Percentiles rank a stretch among this genome's conserved stretches.
Conservation (phyloP, 2,329 filamentous ascomycete genomes). For the Fusarium brevicatenulatum region DNA sequence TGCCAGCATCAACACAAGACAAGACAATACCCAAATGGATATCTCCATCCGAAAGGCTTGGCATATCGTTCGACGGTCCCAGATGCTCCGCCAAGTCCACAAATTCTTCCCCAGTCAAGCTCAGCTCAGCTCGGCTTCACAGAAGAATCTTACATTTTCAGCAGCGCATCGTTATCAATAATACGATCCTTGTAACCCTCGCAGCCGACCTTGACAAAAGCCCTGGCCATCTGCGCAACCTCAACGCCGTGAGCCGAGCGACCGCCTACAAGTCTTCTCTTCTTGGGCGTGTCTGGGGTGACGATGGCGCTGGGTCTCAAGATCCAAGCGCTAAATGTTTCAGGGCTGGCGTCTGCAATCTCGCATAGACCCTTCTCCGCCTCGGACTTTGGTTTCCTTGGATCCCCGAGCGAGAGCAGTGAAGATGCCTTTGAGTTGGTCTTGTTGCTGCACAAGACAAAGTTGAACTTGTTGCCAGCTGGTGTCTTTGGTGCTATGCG, state of each 20-base stretch:
- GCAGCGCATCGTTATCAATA: slow-evolving; percentile 48
- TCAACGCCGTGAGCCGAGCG: slow-evolving; percentile 48
- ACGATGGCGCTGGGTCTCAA: slow-evolving; percentile 51
- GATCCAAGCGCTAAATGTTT: slow-evolving; percentile 50
- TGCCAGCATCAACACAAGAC: slow-evolving; percentile 6
- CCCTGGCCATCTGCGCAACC: slow-evolving; percentile 49
- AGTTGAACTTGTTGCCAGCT: slow-evolving; percentile 51
- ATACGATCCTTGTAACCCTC: slow-evolving; percentile 51
- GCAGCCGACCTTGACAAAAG: slow-evolving; percentile 50
- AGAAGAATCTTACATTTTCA: slow-evolving; percentile 42
- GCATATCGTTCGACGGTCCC: slow-evolving; percentile 6
- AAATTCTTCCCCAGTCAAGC: slow-evolving; percentile 20
- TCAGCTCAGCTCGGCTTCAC: not conserved
- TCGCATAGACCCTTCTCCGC: slow-evolving; percentile 54
- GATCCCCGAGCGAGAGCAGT: slow-evolving; percentile 51
- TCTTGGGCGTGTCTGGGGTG: slow-evolving; percentile 39
- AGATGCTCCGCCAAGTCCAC: slow-evolving; percentile 29
- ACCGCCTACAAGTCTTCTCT: slow-evolving; percentile 44
- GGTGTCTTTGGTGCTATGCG: slow-evolving; percentile 47
- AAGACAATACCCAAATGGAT: not conserved
- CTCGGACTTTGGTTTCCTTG: slow-evolving; percentile 52
- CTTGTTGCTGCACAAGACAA: slow-evolving; percentile 56
- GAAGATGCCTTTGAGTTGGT: slow-evolving; percentile 46
- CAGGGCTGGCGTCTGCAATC: slow-evolving; percentile 48
- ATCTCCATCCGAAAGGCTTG: not conserved